These are phyloP conservation scores for Russula dissimulans DNA, from an alignment of 768 basidiomycete species.

Conservation along the genomic window DNA sequence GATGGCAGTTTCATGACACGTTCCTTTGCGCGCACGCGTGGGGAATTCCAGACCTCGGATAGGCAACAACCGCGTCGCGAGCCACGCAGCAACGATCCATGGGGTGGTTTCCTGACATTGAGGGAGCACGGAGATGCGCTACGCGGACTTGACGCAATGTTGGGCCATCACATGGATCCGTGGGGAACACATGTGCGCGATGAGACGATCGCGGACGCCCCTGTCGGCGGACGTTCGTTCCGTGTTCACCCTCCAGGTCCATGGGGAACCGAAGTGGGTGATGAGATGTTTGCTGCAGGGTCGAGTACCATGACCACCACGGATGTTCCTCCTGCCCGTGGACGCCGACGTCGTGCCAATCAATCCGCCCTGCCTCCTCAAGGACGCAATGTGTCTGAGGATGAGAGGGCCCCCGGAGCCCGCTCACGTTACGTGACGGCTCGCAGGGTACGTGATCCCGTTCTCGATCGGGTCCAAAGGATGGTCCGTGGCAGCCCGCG, in stretches of 20 bases:
- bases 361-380: slow-evolving; percentile 6
- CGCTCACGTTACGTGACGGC: slow-evolving; percentile 10
- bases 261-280: slow-evolving; percentile 3
- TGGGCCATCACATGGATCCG: background rate
- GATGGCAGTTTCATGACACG: background rate
- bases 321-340: background rate
- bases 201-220: too few relatives aligned
- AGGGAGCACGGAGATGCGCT: slow-evolving; percentile 13
- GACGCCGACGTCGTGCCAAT: slow-evolving; percentile 15
- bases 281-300: background rate
- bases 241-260: background rate
- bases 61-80: slow-evolving; percentile 6
- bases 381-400: slow-evolving; percentile 13
- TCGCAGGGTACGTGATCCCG: slow-evolving; percentile 9
- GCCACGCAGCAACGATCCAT: background rate
- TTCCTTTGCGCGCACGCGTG: slow-evolving; percentile 5
- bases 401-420: slow-evolving; percentile 3
- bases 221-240: too few relatives aligned
- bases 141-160: slow-evolving; percentile 7
- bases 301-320: background rate
- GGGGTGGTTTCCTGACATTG: background rate
- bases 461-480: slow-evolving; percentile 10
- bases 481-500: slow-evolving; percentile 13
- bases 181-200: too few relatives aligned
- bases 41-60: slow-evolving; percentile 1